Evolutionary conservation across 2,329 filamentous ascomycete genomes (phyloP).

Genomic region (Aureobasidium uvarum): DNA sequence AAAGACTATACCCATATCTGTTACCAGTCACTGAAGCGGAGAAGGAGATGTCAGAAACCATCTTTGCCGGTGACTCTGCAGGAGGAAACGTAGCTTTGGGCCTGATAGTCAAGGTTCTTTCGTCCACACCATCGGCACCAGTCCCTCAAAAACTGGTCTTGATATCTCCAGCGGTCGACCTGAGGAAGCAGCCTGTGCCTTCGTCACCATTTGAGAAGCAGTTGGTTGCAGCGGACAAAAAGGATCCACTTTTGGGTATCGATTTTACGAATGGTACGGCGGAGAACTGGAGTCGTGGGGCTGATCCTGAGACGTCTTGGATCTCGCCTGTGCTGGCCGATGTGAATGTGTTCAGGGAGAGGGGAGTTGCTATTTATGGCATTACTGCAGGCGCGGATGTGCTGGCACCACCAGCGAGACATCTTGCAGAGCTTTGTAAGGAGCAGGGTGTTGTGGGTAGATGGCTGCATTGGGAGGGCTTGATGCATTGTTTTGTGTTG

Average conservation of each 20-base stretch:
- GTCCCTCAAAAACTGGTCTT: conserved; percentile 44
- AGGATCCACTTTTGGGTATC: conserved; percentile 50
- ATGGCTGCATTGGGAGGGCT: conserved; percentile 59
- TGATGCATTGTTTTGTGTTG: conserved; percentile 61
- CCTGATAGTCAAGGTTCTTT: conserved; percentile 43
- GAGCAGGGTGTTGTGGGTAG: conserved; percentile 49
- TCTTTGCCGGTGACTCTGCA: conserved; percentile 57
- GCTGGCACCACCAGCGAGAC: conserved; percentile 52
- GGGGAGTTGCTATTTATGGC: conserved; percentile 52
- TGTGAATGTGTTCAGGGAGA: conserved; percentile 41
- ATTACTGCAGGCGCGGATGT: conserved; percentile 55
- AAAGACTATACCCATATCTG: conserved; percentile 47
- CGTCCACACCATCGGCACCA: conserved; percentile 33
- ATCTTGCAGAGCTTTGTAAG: conserved; percentile 50
- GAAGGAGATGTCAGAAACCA: conserved; percentile 38
- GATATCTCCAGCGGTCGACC: conserved; percentile 53
- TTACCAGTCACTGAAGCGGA: conserved; percentile 42
- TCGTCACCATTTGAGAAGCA: conserved; percentile 29
- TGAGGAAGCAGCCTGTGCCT: conserved; percentile 39
- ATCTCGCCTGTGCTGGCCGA: conserved; percentile 51
- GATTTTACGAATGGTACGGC: conserved; percentile 46
- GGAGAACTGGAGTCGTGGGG: conserved; percentile 44
- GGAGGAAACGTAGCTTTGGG: conserved; percentile 55
- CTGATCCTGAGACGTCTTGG: conserved; percentile 45
- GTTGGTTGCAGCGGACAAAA: conserved; percentile 43